Evolutionary conservation across 192 early-diverging fungal genomes (phyloP).

Genomic region (Coemansia sp.): DNA sequence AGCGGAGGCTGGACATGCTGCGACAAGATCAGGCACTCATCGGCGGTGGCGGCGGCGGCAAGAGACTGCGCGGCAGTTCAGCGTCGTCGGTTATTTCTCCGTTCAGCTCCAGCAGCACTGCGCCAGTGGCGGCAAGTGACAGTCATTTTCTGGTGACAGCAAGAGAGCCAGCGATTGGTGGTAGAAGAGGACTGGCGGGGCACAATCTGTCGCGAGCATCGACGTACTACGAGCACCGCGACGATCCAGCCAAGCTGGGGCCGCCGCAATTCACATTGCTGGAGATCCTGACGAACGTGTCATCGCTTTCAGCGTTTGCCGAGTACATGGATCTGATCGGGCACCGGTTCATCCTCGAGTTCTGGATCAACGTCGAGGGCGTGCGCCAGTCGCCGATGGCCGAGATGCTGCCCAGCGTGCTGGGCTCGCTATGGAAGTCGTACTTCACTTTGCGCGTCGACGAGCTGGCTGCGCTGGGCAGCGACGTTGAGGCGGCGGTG

Average conservation of each 20-base stretch:
- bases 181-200: neutral
- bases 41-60: neutral
- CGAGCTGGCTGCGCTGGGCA: slow-evolving; percentile 36
- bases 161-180: too few species aligned
- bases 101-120: neutral
- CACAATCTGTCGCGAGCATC: slow-evolving; percentile 27
- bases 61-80: neutral
- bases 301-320: slow-evolving; percentile 73
- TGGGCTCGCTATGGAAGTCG: slow-evolving; percentile 53
- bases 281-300: slow-evolving; percentile 67
- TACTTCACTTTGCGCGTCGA: slow-evolving; percentile 57
- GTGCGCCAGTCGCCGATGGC: slow-evolving; percentile 36
- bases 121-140: neutral
- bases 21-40: slow-evolving; percentile 36
- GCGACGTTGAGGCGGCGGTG: slow-evolving; percentile 27
- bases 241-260: slow-evolving; percentile 39
- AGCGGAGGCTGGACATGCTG: slow-evolving; percentile 67
- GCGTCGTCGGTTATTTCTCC: slow-evolving; percentile 1
- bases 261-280: slow-evolving; percentile 59
- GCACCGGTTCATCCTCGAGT: slow-evolving; percentile 66
- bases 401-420: slow-evolving; percentile 27
- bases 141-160: neutral
- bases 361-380: slow-evolving; percentile 76
- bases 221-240: slow-evolving; percentile 53
- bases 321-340: slow-evolving; percentile 80